A percentile compares a stretch with the other conserved stretches of the same genome.
These are phyloP conservation scores for Phytophthora macrochlamydospora DNA, from an alignment of 352 stramenopile species.

Conservation along the genomic window DNA sequence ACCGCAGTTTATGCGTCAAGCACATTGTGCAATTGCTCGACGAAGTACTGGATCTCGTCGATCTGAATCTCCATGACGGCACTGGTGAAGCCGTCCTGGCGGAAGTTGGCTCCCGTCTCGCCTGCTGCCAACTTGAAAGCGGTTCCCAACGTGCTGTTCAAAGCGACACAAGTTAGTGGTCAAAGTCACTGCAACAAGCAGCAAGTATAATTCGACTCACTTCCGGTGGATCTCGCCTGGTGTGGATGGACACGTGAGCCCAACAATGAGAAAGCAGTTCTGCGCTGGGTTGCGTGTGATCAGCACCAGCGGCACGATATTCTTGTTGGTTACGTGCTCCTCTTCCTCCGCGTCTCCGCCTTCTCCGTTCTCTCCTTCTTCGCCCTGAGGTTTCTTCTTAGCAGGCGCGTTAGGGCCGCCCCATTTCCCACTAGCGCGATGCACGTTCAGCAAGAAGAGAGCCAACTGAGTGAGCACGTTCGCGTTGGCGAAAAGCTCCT, in stretches of 20 bases:
- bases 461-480: constrained; percentile 94
- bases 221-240: constrained; percentile 90
- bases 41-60: constrained; percentile 95
- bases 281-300: constrained; percentile 88
- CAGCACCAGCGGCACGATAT: constrained; percentile 79
- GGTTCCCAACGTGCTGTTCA: constrained; percentile 86
- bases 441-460: constrained; percentile 95
- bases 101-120: constrained; percentile 92
- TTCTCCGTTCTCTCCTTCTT: constrained; percentile 32
- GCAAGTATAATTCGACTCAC: constrained; percentile 38
- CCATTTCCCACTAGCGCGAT: constrained; percentile 95
- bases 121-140: constrained; percentile 94
- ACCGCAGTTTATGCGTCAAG: constrained; percentile 68
- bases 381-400: constrained; percentile 32
- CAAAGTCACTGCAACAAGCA: too few species aligned
- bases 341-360: constrained; percentile 47
- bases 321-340: constrained; percentile 34
- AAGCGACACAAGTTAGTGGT: not conserved
- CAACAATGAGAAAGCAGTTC: constrained; percentile 95
- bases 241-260: constrained; percentile 92
- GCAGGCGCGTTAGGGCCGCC: constrained; percentile 40
- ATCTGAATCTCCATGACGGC: constrained; percentile 96
- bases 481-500: constrained; percentile 93
- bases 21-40: constrained; percentile 95
- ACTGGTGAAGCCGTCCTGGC: constrained; percentile 96